Evolutionary conservation across 257 asterid species (phyloP).

Genomic region (Nicotiana tomentosiformis): DNA sequence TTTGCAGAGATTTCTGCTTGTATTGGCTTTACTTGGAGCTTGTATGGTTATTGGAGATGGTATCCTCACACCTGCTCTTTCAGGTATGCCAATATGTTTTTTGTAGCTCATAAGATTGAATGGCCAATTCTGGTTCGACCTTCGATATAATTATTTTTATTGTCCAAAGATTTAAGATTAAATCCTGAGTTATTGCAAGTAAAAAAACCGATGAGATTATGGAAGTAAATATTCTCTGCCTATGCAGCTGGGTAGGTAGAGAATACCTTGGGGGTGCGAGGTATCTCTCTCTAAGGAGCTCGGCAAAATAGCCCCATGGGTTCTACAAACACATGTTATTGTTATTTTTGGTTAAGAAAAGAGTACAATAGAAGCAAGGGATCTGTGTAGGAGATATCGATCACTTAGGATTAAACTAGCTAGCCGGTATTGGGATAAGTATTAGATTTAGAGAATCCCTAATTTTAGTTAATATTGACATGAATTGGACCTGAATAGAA

Average conservation of each 20-base stretch:
- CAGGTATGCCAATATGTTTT: slow-evolving; percentile 33
- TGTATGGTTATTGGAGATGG: slow-evolving; percentile 99
- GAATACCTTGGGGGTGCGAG: background rate
- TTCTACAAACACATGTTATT: too few species aligned
- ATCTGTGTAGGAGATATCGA: background rate
- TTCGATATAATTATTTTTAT: background rate
- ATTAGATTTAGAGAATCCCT: background rate
- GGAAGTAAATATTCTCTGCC: background rate
- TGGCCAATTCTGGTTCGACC: background rate
- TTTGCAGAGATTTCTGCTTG: slow-evolving; percentile 62
- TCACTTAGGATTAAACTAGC: background rate
- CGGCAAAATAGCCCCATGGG: background rate
- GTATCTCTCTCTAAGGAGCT: background rate
- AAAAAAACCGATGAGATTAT: background rate
- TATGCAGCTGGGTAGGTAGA: too few species aligned
- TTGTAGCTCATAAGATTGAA: background rate
- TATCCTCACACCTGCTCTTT: slow-evolving; percentile 74
- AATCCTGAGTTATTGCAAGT: background rate
- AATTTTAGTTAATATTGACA: background rate
- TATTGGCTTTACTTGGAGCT: slow-evolving; percentile 85
- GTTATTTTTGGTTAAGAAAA: background rate
- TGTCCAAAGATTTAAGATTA: background rate
- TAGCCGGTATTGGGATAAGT: background rate
- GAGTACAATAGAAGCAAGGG: background rate
- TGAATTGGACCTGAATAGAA: background rate